Conservation (phyloP, 495 filamentous ascomycete genomes). For the Trichoderma erinaceum region DNA sequence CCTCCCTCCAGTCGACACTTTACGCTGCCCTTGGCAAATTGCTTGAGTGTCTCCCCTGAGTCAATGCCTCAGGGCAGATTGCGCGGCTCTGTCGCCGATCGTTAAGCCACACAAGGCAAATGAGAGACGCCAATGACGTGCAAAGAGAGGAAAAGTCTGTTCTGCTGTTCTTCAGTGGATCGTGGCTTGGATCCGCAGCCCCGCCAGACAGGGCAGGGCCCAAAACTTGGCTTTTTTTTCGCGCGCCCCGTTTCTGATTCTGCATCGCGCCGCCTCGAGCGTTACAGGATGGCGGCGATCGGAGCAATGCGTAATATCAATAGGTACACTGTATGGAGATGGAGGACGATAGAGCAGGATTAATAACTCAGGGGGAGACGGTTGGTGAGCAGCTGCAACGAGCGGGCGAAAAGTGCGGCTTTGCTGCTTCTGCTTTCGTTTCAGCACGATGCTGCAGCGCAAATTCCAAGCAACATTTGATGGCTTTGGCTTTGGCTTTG, state of each 20-base stretch:
- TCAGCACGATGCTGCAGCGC: no score
- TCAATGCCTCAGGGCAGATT: background rate
- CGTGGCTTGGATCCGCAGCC: background rate
- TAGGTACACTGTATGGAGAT: background rate
- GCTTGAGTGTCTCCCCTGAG: background rate
- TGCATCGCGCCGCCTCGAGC: background rate
- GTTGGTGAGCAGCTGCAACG: background rate
- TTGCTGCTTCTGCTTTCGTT: no score
- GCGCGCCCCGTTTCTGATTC: conserved; percentile 2
- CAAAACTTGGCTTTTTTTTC: background rate
- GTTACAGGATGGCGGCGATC: conserved; percentile 10
- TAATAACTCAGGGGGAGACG: background rate
- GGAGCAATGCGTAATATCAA: background rate
- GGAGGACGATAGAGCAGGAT: background rate
- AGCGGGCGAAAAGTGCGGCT: no score
- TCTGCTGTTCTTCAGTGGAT: background rate
- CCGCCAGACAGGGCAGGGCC: background rate
- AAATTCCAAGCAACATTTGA: no score
- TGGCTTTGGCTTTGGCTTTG: no score
- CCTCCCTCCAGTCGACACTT: no score
- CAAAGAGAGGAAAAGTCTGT: background rate
- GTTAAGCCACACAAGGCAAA: background rate
- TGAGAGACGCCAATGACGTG: conserved; percentile 5
- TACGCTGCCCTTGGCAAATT: no score
- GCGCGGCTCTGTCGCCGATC: background rate